phyloP scores from a whole-genome alignment of 1,284 basidiomycete genomes.

The Rhodofomes roseus region DNA sequence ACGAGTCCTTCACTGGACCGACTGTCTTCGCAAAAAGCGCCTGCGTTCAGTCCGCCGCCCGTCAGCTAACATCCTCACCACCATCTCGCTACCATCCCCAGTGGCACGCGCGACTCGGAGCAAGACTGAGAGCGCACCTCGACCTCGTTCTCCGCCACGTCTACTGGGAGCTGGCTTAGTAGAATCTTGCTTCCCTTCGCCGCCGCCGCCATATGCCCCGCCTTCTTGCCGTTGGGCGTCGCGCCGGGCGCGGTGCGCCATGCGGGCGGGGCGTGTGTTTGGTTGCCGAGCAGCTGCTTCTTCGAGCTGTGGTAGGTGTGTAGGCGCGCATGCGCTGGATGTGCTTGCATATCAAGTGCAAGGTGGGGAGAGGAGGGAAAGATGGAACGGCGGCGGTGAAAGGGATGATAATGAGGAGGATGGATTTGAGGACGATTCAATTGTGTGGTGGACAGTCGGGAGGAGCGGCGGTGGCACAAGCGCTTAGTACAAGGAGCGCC shows the following conservation, averaged over 20 bases:
- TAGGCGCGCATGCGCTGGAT: conserved; percentile 30
- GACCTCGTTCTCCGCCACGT: conserved; percentile 66
- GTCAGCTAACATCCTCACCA: neutral
- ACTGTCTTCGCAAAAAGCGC: conserved; percentile 72
- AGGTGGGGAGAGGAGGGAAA: neutral
- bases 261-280: conserved; percentile 52
- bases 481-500: neutral
- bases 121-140: conserved; percentile 42
- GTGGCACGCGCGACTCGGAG: neutral
- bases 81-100: neutral
- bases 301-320: conserved; percentile 53
- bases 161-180: conserved; percentile 61
- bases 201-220: conserved; percentile 25
- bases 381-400: neutral
- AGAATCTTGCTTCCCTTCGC: conserved; percentile 65
- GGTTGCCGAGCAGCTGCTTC: conserved; percentile 52
- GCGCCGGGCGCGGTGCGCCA: conserved; percentile 39
- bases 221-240: conserved; percentile 18
- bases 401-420: neutral
- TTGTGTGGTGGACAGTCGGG: too few species aligned
- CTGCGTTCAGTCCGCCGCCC: conserved; percentile 19
- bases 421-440: neutral
- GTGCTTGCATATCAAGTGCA: conserved; percentile 17
- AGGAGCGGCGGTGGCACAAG: neutral
- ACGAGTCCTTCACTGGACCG: conserved; percentile 63